Evolutionary conservation across 2,329 filamentous ascomycete genomes (phyloP), one percentile per base, ranked within the genome.

Genomic region (Acrocalymma vagum): DNA sequence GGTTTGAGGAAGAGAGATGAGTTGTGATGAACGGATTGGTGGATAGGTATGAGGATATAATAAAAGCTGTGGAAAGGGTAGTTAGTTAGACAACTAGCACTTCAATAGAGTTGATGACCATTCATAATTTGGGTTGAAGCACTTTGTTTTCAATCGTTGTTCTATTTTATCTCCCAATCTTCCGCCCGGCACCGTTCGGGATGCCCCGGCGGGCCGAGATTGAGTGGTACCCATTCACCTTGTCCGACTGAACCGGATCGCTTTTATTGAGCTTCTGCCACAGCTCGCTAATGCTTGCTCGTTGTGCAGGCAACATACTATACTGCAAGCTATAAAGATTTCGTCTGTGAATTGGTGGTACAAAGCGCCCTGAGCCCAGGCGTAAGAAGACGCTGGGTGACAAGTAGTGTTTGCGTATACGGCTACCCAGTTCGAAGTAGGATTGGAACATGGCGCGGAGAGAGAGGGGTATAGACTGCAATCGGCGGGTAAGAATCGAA

Each of bases 271-370:
- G 72, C 25, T 82, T 80, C 28, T 80, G 77, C 94, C 95, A 99
- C 67, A 97, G 86, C 64, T 96, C 91, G 58, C 82, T 78, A 42
- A 97, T 87, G 2, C 86, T 85, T 0, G 90, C 87, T 29, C 95
- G 78, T 38, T 82, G 82, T 6, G 89, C 87, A 0, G 95, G 95
- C 26, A 99, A 79, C 90, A 97, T 97, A 73, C 90, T 95, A 71
- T 99, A 99, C 72, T 99, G 94, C 60, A 99, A 77, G 56, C 90
- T 95, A 72, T 99, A 99, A 34, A 99, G 78, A 63, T 94, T 95
- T 64, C 92, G 93, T 36, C 95, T 83, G 65, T 96, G 92, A 32
- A 99, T 95, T 0, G 95, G 93, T 9, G 93, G 94, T 2, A 97
- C 91, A 53, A 96, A 96, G 47, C 88, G 88, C 43, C 94, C 94